phyloP scores from a whole-genome alignment of 2,329 filamentous ascomycete species.

The Nemania bipapillata region DNA sequence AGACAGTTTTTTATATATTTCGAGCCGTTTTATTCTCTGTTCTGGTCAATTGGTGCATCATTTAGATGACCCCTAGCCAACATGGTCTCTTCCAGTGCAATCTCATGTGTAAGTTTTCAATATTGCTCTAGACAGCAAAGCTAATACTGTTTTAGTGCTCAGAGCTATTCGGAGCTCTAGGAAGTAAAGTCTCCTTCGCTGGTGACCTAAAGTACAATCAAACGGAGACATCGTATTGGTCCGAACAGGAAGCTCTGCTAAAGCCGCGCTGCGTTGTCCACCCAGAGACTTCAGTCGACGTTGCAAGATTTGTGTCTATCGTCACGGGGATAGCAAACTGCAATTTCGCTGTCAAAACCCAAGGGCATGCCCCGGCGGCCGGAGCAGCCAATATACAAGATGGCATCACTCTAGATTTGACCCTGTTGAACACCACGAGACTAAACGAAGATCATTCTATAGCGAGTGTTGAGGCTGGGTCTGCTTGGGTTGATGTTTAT shows the following conservation, averaged over 20 bases:
- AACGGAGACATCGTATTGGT: conserved; percentile 1
- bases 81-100: not conserved
- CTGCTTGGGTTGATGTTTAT: conserved; percentile 26
- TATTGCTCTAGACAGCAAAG: not conserved
- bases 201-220: not conserved
- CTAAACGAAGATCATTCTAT: conserved; percentile 13
- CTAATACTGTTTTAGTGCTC: not conserved
- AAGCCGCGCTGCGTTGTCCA: not conserved
- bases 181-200: not conserved
- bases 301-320: not conserved
- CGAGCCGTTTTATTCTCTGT: too few relatives aligned
- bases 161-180: not conserved
- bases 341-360: not conserved
- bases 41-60: too few relatives aligned
- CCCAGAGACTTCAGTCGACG: not conserved
- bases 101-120: not conserved
- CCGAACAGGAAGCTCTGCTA: not conserved
- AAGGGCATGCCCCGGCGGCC: not conserved
- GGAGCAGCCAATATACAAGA: conserved; percentile 4
- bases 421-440: not conserved
- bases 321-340: not conserved
- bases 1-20: not conserved
- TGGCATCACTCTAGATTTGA: conserved; percentile 3
- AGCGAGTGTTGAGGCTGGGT: conserved; percentile 20
- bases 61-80: not conserved